These are phyloP conservation scores for Curvularia eragrostidis DNA, from an alignment of 2,329 filamentous ascomycete species.

Conservation along the genomic window DNA sequence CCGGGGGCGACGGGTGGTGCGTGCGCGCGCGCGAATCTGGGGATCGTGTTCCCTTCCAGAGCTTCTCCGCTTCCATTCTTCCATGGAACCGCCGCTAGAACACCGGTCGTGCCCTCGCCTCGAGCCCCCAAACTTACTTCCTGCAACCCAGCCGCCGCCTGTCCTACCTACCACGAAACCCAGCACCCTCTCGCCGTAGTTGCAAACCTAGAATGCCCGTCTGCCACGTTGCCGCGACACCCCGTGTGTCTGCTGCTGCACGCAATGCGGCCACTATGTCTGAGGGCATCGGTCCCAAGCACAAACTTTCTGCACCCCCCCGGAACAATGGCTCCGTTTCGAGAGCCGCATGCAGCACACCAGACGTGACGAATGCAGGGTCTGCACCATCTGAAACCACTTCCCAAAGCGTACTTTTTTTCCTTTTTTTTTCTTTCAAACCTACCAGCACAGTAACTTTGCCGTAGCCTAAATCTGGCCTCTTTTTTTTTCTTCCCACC, in stretches of 20 bases:
- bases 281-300: not conserved
- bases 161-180: too few relatives aligned
- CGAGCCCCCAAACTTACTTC: not conserved
- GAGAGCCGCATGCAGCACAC: not conserved
- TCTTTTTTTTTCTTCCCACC: not conserved
- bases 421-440: not conserved
- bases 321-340: constrained; percentile 3
- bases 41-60: constrained; percentile 2
- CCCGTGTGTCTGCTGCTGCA: not conserved
- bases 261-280: not conserved
- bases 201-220: not conserved
- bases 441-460: constrained; percentile 9
- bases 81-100: constrained; percentile 7
- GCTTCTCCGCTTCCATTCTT: constrained; percentile 7
- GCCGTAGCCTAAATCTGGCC: constrained; percentile 5
- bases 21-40: constrained; percentile 17
- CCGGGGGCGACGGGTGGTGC: constrained; percentile 22
- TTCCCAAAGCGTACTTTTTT: not conserved
- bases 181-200: not conserved
- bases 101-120: not conserved
- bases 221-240: not conserved
- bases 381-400: not conserved
- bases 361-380: constrained; percentile 9
- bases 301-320: not conserved
- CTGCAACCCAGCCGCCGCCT: not conserved